Conservation (phyloP, 2,329 filamentous ascomycete genomes). For the Pseudopyrenochaeta lycopersici region DNA sequence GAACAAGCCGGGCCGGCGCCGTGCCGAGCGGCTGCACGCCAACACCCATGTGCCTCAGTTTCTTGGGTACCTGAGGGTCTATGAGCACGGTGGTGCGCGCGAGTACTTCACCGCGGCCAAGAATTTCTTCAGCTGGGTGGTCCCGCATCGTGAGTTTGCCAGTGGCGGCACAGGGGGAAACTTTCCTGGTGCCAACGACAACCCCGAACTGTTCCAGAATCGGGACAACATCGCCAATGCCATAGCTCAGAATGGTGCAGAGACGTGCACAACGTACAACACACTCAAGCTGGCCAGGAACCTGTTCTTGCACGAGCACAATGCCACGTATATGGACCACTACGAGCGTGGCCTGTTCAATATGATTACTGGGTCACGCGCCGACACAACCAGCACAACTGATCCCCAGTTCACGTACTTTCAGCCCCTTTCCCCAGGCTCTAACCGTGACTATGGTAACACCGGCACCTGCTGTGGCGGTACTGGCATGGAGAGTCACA, state of each 20-base stretch:
- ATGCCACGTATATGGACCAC: conserved; percentile 23
- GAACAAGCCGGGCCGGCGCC: conserved; percentile 14
- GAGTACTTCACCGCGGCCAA: conserved; percentile 21
- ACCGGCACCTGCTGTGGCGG: conserved; percentile 23
- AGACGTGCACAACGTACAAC: conserved; percentile 25
- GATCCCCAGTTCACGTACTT: conserved; percentile 22
- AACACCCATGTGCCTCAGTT: conserved; percentile 23
- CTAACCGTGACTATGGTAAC: conserved; percentile 17
- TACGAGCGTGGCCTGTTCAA: conserved; percentile 24
- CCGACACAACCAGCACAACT: conserved; percentile 7
- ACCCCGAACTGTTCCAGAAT: conserved; percentile 70
- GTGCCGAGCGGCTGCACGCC: conserved; percentile 16
- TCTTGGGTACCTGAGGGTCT: conserved; percentile 20
- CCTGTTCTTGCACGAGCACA: conserved; percentile 19
- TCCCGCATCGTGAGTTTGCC: conserved; percentile 20
- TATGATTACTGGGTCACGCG: conserved; percentile 21
- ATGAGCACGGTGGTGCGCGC: conserved; percentile 14
- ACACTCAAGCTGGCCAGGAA: conserved; percentile 19
- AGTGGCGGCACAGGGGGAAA: conserved; percentile 19
- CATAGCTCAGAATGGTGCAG: conserved; percentile 63
- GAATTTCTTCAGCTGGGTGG: conserved; percentile 20
- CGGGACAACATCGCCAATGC: conserved; percentile 88
- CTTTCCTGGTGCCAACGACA: conserved; percentile 68
- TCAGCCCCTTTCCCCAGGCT: conserved; percentile 16
- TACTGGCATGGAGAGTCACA: conserved; percentile 22